These are phyloP conservation scores for Dichotomocladium elegans DNA, from an alignment of 371 early-diverging fungal genomes.

Conservation along the genomic window DNA sequence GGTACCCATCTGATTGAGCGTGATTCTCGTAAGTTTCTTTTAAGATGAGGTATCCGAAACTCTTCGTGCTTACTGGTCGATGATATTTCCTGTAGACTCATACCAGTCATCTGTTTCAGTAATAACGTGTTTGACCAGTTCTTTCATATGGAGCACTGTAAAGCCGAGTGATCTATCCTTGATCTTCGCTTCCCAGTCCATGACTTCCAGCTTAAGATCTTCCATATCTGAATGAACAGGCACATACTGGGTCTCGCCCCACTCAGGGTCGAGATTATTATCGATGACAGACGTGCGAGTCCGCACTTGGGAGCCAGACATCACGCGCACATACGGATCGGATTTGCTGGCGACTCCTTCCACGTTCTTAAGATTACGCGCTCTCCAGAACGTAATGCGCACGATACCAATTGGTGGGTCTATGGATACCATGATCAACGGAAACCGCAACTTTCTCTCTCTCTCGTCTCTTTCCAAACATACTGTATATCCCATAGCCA, in stretches of 20 bases:
- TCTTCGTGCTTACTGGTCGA: conserved; percentile 29
- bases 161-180: conserved; percentile 70
- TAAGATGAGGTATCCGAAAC: too few species aligned
- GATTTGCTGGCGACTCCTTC: conserved; percentile 69
- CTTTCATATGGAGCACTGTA: conserved; percentile 42
- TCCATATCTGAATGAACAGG: conserved; percentile 70
- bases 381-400: conserved; percentile 72
- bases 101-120: conserved; percentile 37
- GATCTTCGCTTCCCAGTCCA: conserved; percentile 70
- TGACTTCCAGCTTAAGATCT: conserved; percentile 66
- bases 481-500: conserved; percentile 40
- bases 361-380: conserved; percentile 70
- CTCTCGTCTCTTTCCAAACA: background rate
- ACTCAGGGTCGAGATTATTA: conserved; percentile 79
- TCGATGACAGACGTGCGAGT: conserved; percentile 69
- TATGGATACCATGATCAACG: background rate
- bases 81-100: conserved; percentile 22
- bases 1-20: conserved; percentile 62
- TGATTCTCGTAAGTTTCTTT: too few species aligned
- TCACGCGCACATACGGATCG: conserved; percentile 80
- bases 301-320: conserved; percentile 58
- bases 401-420: conserved; percentile 79
- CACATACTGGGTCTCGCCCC: conserved; percentile 79
- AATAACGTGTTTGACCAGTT: conserved; percentile 40
- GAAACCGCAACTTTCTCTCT: background rate